Percentiles rank a stretch among this genome's conserved stretches.
These are phyloP conservation scores for Cucurbita maxima DNA, from an alignment of 306 rosid genomes.

Conservation along the genomic window DNA sequence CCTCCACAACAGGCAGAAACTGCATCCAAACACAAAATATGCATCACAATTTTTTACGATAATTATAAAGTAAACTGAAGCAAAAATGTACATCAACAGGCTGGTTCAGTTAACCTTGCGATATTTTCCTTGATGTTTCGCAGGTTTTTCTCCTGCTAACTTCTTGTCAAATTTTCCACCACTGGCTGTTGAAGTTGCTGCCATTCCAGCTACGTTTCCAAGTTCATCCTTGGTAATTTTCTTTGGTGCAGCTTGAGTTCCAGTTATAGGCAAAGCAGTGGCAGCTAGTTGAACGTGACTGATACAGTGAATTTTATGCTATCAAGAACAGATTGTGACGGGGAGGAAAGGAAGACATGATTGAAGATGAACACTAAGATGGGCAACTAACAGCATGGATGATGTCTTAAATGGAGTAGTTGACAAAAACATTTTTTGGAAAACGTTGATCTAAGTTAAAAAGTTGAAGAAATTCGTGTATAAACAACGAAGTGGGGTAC, in stretches of 20 bases:
- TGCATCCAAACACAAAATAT: constrained; percentile 12
- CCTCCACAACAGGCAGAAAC: constrained; percentile 85
- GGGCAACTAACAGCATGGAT: neutral
- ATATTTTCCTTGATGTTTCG: constrained; percentile 61
- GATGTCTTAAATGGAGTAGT: neutral
- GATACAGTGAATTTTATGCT: neutral
- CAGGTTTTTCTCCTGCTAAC: constrained; percentile 69
- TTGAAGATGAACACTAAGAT: neutral
- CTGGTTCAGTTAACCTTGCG: constrained; percentile 50
- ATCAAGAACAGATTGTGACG: neutral
- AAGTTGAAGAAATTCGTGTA: neutral
- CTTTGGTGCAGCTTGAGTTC: constrained; percentile 57
- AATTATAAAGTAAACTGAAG: neutral
- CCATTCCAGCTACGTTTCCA: constrained; percentile 70
- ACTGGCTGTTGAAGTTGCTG: constrained; percentile 84
- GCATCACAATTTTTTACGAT: neutral
- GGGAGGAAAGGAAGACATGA: neutral
- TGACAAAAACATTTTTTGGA: neutral
- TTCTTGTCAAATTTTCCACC: constrained; percentile 95
- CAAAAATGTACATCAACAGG: neutral
- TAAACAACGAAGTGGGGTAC: neutral
- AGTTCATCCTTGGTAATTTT: constrained; percentile 63
- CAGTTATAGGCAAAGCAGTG: constrained; percentile 86
- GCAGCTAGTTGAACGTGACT: constrained; percentile 91
- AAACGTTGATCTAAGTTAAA: neutral